Evolutionary conservation across 768 basidiomycete genomes (phyloP), one percentile per base, ranked within the genome.

Genomic region (Glaciozyma antarctica): DNA sequence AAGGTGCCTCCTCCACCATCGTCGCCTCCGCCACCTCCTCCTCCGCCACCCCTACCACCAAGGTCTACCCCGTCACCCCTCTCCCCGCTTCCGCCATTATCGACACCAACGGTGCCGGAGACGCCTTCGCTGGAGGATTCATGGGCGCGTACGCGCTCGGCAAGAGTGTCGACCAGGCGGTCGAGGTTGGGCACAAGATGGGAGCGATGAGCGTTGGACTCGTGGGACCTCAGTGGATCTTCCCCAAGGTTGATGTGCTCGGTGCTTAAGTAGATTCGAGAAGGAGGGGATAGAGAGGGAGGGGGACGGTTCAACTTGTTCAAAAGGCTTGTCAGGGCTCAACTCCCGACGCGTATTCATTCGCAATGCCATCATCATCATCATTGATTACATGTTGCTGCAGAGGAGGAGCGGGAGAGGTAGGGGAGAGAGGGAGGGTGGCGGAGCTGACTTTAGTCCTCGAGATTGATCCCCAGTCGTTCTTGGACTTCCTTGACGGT

Each of bases 91-190:
- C 79, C 48, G 73, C 85, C 76, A 92, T 95, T 71, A 86, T 95
- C 64, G 95, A 99, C 76, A 98, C 95, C 56, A 99, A 99, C 77
- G 95, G 90, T 59, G 95, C 95, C 26, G 95, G 95, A 51, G 94
- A 99, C 76, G 90, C 90, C 51, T 98, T 99, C 73, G 91, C 92
- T 30, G 95, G 94, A 64, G 95, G 89, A 47, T 93, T 98, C 82
- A 78, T 97, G 60, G 95, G 90, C 58, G 93, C 87, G 2, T 81
- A 83, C 62, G 85, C 89, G 59, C 76, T 82, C 44, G 92, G 90
- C 17, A 95, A 90, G 81, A 78, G 75, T 34, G 73, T 90, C 34
- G 85, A 87, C 24, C 86, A 90, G 76, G 82, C 82, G 55, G 82
- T 99, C 65, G 84, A 87, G 78, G 84, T 82, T 34, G 95, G 94